Evolutionary conservation across 2,329 filamentous ascomycete species (phyloP).

Genomic region (Aspergillus sp.): DNA sequence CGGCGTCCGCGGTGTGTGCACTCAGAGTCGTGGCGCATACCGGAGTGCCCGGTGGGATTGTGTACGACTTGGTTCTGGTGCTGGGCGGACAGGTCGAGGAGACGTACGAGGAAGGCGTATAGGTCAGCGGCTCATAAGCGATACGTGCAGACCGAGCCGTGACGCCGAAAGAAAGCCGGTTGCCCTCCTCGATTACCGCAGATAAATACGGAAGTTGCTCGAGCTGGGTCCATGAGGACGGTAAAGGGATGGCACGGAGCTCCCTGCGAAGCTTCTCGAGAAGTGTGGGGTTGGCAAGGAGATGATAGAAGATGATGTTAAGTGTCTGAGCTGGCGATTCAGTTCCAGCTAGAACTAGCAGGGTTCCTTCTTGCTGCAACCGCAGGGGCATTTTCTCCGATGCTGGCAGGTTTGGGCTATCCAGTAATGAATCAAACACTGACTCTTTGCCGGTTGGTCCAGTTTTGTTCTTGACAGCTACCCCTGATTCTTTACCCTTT

Average conservation of each 20-base stretch:
- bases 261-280: conserved; percentile 22
- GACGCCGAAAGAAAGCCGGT: conserved; percentile 42
- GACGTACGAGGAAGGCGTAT: conserved; percentile 23
- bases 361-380: conserved; percentile 33
- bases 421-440: conserved; percentile 32
- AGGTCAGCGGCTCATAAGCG: conserved; percentile 12
- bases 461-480: neutral
- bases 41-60: conserved; percentile 34
- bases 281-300: conserved; percentile 23
- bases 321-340: conserved; percentile 32
- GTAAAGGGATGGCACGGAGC: conserved; percentile 13
- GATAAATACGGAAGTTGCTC: conserved; percentile 46
- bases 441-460: conserved; percentile 23
- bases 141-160: conserved; percentile 40
- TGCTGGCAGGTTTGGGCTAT: conserved; percentile 26
- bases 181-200: conserved; percentile 39
- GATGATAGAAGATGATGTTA: conserved; percentile 19
- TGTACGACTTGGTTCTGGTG: conserved; percentile 15
- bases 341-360: conserved; percentile 32
- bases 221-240: conserved; percentile 27
- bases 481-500: conserved; percentile 11
- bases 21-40: conserved; percentile 42
- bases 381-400: conserved; percentile 31
- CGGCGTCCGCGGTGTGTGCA: conserved; percentile 28
- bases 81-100: conserved; percentile 17